phyloP scores from a whole-genome alignment of 2,329 filamentous ascomycete genomes.

The Nemania sp. region DNA sequence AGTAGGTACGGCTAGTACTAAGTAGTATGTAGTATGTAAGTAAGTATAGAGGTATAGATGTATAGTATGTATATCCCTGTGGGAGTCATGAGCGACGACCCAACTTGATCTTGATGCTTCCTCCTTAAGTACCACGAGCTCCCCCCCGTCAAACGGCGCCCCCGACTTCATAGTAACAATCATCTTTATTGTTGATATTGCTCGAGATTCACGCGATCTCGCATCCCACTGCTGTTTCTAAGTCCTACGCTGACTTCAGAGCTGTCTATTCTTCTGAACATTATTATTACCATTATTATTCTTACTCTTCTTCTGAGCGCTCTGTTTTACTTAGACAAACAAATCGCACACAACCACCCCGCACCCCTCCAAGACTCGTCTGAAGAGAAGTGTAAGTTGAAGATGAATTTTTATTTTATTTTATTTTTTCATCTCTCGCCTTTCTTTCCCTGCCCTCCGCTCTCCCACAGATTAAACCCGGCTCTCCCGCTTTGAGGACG shows the following conservation, averaged over 20 bases:
- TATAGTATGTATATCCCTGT: constrained; percentile 20
- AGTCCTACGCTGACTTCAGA: constrained; percentile 34
- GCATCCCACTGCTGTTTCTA: constrained; percentile 40
- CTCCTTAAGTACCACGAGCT: constrained; percentile 48
- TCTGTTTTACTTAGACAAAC: constrained; percentile 46
- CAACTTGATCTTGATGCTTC: constrained; percentile 27
- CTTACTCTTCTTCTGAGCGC: constrained; percentile 34
- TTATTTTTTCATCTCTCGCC: neutral
- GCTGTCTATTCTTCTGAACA: constrained; percentile 23
- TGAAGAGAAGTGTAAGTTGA: constrained; percentile 36
- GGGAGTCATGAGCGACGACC: constrained; percentile 27
- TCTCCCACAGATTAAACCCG: constrained; percentile 40
- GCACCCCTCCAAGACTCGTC: constrained; percentile 24
- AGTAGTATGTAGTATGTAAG: too few species aligned
- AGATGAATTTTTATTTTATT: constrained; percentile 32
- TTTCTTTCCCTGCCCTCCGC: constrained; percentile 29
- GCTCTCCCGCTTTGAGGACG: constrained; percentile 36
- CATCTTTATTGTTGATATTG: constrained; percentile 47
- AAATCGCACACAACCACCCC: constrained; percentile 33
- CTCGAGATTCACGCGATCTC: constrained; percentile 45
- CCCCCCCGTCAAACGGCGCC: constrained; percentile 46
- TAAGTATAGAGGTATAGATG: too few species aligned
- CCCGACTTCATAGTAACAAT: constrained; percentile 47
- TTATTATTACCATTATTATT: constrained; percentile 7
- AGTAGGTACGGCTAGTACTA: neutral